phyloP scores from a whole-genome alignment of 164 flowering plant genomes.

The Berberis vulgaris region DNA sequence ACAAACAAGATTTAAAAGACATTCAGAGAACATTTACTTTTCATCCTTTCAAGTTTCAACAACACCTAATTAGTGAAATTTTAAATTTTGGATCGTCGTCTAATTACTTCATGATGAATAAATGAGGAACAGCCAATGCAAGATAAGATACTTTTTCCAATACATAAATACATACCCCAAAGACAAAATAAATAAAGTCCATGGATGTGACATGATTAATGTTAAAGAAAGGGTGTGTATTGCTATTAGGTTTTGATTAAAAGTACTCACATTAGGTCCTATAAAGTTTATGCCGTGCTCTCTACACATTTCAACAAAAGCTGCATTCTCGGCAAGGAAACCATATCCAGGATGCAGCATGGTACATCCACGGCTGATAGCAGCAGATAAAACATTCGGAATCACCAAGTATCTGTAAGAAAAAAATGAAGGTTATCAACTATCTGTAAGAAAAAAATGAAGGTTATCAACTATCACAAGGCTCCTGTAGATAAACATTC shows the following conservation, averaged over 20 bases:
- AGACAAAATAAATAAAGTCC: too few species aligned
- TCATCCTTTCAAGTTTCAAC: too few species aligned
- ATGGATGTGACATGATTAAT: too few species aligned
- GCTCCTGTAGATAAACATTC: too few species aligned
- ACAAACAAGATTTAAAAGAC: too few species aligned
- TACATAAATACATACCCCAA: neutral
- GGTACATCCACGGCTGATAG: slow-evolving; percentile 71
- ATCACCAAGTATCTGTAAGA: slow-evolving; percentile 67
- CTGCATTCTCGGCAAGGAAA: slow-evolving; percentile 96
- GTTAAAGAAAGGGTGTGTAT: too few species aligned
- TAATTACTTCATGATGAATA: too few species aligned
- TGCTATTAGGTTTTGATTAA: neutral
- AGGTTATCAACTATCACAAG: neutral
- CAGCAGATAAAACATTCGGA: slow-evolving; percentile 92
- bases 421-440: slow-evolving; percentile 2
- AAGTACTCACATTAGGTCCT: slow-evolving; percentile 83
- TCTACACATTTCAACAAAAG: slow-evolving; percentile 93
- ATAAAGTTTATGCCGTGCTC: slow-evolving; percentile 95
- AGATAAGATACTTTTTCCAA: neutral
- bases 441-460: too few species aligned
- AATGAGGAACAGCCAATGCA: too few species aligned
- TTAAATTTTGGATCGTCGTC: too few species aligned
- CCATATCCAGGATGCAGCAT: slow-evolving; percentile 99
- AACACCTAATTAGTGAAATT: too few species aligned
- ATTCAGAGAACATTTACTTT: too few species aligned